Conservation (phyloP, 768 basidiomycete species). For the Xerocomellus chrysenteron region DNA sequence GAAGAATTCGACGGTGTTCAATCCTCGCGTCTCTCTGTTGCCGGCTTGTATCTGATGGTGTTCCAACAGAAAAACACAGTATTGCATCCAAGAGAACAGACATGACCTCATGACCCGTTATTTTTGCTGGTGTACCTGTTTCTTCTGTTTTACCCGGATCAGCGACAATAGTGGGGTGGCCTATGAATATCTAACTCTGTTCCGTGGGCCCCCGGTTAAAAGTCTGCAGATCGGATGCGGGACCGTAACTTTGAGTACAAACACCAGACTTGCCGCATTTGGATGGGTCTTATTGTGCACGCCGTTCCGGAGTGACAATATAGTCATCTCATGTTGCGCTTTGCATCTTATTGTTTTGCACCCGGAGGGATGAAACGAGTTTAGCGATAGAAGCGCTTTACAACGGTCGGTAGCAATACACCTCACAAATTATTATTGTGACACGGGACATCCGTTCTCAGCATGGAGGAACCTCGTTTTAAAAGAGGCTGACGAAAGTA, state of each 20-base stretch:
- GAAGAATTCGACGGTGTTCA: not conserved
- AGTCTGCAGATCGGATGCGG: not conserved
- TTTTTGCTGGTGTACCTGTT: not conserved
- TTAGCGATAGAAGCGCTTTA: not conserved
- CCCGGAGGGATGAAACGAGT: not conserved
- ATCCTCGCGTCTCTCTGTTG: too few relatives aligned
- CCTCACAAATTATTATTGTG: not conserved
- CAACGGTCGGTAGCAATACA: not conserved
- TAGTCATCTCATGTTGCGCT: slow-evolving; percentile 5
- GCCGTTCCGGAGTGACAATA: not conserved
- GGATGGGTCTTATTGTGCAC: slow-evolving; percentile 20
- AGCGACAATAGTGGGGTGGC: not conserved
- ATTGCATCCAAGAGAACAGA: not conserved
- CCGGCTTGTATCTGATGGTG: too few relatives aligned
- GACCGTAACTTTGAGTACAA: not conserved
- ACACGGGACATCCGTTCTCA: not conserved
- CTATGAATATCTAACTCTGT: not conserved
- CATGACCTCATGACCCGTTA: not conserved
- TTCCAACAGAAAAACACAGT: not conserved
- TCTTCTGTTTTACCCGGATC: slow-evolving; percentile 7
- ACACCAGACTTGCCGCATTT: slow-evolving; percentile 22
- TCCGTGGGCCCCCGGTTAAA: not conserved
- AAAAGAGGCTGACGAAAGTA: slow-evolving; percentile 8
- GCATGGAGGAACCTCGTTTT: slow-evolving; percentile 8
- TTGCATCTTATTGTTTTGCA: slow-evolving; percentile 21